Evolutionary conservation across 1,139 yeast genomes (phyloP), one percentile per base, ranked within the genome.

Genomic region (Yamadazyma songkhlaensis): DNA sequence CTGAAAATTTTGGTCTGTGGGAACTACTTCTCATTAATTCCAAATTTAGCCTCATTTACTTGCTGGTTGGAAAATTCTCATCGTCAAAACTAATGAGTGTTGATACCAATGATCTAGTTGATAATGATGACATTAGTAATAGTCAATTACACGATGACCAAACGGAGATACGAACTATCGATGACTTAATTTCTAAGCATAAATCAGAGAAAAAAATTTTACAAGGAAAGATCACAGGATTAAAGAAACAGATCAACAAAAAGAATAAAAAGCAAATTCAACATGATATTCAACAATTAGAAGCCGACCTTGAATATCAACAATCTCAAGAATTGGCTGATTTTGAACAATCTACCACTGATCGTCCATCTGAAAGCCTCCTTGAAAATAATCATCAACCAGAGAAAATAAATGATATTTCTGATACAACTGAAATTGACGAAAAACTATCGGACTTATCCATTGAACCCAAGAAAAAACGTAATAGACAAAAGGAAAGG

Each of bases 401-500:
- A 17, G 20, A 17, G 20, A 17, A 17, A 17, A 17, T 17, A 17
- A 29, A 14, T 13, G 26, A 20, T 22, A 31, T 9, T 9, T 10
- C 10, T 6, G n/a, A 13, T 20, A 17, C 22, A 13, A 12, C 13
- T 12, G 13, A 17, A n/a, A 9, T 22, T 21, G 33, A 13, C 14
- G 22, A 24, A 6, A 13, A n/a, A n/a, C 6, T 13, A 13, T 17
- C 22, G 21, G 35, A 38, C 11, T 47, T 34, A 3, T 48, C 36
- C 1, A 55, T 42, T 4, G 57, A 6, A 62, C 64, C 44, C 3
- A 32, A 25, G 25, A 67, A 62, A 48, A 78, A 72, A 54, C 69
- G 92, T 34, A 92, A 90, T 57, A 73, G 97, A 41, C 92, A 87
- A 46, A 87, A 85, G 60, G 97, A 89, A 52, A 72, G 87, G 48